A percentile compares a stretch with the other conserved stretches of the same genome.
These are phyloP conservation scores for Plasmopara viticola DNA, from an alignment of 352 stramenopile species.

Conservation along the genomic window DNA sequence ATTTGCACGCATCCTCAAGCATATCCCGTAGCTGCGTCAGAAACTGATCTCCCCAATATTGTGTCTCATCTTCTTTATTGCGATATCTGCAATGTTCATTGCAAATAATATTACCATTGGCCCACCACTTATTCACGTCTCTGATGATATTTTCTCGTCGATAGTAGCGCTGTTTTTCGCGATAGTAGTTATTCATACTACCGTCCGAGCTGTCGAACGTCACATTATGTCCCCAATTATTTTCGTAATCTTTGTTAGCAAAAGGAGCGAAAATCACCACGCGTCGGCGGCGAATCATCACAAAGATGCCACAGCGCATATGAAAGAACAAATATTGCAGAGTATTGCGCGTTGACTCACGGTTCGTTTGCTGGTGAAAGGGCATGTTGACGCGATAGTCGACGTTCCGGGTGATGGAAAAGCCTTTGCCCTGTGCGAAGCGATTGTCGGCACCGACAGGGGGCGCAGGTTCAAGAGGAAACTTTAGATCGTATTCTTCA, in stretches of 20 bases:
- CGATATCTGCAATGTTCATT: slow-evolving; percentile 91
- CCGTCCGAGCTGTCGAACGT: slow-evolving; percentile 87
- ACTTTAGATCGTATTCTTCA: slow-evolving; percentile 63
- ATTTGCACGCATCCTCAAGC: slow-evolving; percentile 93
- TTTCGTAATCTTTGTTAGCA: slow-evolving; percentile 95
- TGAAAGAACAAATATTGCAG: slow-evolving; percentile 98
- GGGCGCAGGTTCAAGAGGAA: slow-evolving; percentile 31
- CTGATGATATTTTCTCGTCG: slow-evolving; percentile 76
- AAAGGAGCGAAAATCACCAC: slow-evolving; percentile 97
- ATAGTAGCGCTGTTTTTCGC: slow-evolving; percentile 75
- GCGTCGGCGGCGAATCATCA: slow-evolving; percentile 95
- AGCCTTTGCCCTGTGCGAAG: slow-evolving; percentile 50
- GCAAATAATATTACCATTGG: slow-evolving; percentile 99
- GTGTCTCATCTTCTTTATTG: slow-evolving; percentile 86
- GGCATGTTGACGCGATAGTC: slow-evolving; percentile 87
- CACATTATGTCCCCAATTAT: slow-evolving; percentile 93
- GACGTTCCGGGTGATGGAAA: slow-evolving; percentile 49
- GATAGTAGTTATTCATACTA: slow-evolving; percentile 90
- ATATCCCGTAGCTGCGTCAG: slow-evolving; percentile 95
- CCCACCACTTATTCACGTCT: slow-evolving; percentile 94
- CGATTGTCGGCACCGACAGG: slow-evolving; percentile 48
- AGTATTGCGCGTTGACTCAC: slow-evolving; percentile 90
- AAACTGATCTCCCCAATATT: slow-evolving; percentile 98
- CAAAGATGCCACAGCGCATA: slow-evolving; percentile 98
- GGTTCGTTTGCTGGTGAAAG: slow-evolving; percentile 87